Percentiles rank a stretch among this genome's conserved stretches.
These are phyloP conservation scores for Pterocarpus macrocarpus DNA, from an alignment of 306 rosid genomes.

Conservation along the genomic window DNA sequence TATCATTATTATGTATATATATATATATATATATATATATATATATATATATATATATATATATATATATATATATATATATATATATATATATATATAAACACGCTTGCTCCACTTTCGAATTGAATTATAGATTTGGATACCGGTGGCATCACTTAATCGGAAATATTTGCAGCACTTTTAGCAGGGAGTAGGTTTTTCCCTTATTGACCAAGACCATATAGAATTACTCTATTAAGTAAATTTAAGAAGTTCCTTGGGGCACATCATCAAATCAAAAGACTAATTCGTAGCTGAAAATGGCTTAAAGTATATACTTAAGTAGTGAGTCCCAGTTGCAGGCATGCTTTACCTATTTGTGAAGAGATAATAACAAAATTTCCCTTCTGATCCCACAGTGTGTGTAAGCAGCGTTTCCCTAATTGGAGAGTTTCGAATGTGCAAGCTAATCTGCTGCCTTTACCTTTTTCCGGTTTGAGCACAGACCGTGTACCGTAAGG, in stretches of 20 bases:
- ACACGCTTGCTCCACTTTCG: too few species aligned
- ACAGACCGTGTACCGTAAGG: constrained; percentile 51
- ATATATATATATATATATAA: too few species aligned
- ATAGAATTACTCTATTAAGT: constrained; percentile 42
- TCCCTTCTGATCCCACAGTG: constrained; percentile 16
- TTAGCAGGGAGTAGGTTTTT: constrained; percentile 20
- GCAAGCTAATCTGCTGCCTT: constrained; percentile 37
- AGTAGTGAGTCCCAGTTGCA: constrained; percentile 42
- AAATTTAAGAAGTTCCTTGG: constrained; percentile 28
- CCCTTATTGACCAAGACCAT: constrained; percentile 33
- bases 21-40: too few species aligned
- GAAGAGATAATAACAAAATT: constrained; percentile 37
- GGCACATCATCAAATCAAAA: constrained; percentile 32
- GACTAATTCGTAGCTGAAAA: constrained; percentile 41
- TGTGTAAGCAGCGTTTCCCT: constrained; percentile 42
- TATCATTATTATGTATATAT: too few species aligned
- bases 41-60: too few species aligned
- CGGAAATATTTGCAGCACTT: constrained; percentile 18
- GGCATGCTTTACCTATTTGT: constrained; percentile 35
- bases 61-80: too few species aligned
- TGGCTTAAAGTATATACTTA: constrained; percentile 37
- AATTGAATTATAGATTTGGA: too few species aligned
- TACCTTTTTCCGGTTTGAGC: constrained; percentile 46
- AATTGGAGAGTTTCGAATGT: constrained; percentile 49
- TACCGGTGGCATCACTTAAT: constrained; percentile 3